These are phyloP conservation scores for Bolboschoenoplectus hybrid DNA, from an alignment of 202 grass and related monocot genomes.

Conservation along the genomic window DNA sequence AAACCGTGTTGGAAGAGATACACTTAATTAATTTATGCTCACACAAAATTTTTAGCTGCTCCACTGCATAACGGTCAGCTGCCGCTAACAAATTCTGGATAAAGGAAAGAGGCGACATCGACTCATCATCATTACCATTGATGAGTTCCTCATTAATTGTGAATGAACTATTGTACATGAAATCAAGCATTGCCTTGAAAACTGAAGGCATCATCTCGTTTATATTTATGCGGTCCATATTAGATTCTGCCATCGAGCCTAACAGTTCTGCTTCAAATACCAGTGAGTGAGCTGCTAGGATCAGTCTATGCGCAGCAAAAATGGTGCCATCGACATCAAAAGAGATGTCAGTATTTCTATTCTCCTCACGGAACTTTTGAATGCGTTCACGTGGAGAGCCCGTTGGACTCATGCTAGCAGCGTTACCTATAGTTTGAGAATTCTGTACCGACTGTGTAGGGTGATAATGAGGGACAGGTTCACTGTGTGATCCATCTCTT, in stretches of 20 bases:
- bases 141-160: not conserved
- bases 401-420: not conserved
- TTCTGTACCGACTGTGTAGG: not conserved
- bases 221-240: not conserved
- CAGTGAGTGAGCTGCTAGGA: not conserved
- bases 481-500: not conserved
- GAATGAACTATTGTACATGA: not conserved
- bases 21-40: not conserved
- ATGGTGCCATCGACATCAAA: not conserved
- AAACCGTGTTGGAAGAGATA: not conserved
- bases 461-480: not conserved
- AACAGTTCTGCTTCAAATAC: slow-evolving; percentile 19
- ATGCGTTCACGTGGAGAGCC: not conserved
- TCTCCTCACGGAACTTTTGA: not conserved
- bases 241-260: not conserved
- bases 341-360: not conserved
- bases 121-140: not conserved
- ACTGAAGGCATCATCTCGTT: not conserved
- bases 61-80: not conserved
- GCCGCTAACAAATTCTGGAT: not conserved
- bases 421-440: not conserved
- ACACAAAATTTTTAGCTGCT: not conserved
- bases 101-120: not conserved
- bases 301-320: not conserved
- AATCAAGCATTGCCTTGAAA: slow-evolving; percentile 14